Conservation (phyloP, 345 rosid species). For the Psidium guajava region DNA sequence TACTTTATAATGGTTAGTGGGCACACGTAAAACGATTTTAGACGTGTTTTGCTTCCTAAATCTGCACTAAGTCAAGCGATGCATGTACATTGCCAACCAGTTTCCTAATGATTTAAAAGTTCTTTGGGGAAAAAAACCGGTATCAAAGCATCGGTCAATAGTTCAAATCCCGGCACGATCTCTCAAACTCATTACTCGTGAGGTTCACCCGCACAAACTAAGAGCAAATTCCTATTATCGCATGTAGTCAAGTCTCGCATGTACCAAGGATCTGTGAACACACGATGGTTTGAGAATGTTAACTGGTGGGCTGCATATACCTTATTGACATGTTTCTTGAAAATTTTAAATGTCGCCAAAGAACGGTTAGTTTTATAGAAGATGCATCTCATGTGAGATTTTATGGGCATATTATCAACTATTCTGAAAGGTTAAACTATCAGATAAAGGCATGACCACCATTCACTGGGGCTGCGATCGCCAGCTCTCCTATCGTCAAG, state of each 20-base stretch:
- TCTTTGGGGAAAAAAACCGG: background rate
- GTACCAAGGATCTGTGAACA: background rate
- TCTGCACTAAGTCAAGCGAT: background rate
- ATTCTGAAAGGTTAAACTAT: too few species aligned
- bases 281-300: background rate
- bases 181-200: background rate
- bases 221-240: background rate
- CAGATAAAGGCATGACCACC: too few species aligned
- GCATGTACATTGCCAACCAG: background rate
- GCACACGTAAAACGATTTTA: background rate
- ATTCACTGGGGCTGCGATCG: too few species aligned
- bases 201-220: background rate
- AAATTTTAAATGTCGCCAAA: background rate
- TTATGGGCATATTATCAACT: too few species aligned
- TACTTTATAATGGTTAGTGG: background rate
- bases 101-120: background rate
- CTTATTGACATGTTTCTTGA: background rate
- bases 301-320: background rate
- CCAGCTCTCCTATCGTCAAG: too few species aligned
- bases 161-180: background rate
- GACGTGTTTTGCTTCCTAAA: background rate
- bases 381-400: background rate
- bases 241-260: background rate
- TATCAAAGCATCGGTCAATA: background rate
- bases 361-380: background rate